phyloP scores from a whole-genome alignment of 129 eudicot genomes.

The Solidago caesia region DNA sequence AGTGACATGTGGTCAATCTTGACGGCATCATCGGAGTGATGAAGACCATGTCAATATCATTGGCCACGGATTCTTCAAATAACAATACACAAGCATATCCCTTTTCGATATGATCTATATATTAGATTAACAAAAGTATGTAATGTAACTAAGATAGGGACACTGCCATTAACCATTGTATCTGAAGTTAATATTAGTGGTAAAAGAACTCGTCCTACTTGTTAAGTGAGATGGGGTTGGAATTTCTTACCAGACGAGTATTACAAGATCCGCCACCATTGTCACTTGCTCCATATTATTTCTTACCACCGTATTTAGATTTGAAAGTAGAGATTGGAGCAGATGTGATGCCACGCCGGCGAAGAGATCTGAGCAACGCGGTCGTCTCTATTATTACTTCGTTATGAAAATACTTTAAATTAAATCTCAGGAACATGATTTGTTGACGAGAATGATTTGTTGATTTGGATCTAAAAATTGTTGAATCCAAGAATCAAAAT shows the following conservation, averaged over 20 bases:
- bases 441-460: no score
- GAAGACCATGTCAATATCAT: background rate
- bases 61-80: background rate
- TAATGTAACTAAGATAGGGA: background rate
- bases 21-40: no score
- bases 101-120: background rate
- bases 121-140: background rate
- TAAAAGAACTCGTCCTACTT: constrained; percentile 2
- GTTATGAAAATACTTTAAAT: no score
- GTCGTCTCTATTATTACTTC: constrained; percentile 54
- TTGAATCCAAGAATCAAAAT: no score
- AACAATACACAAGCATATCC: background rate
- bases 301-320: no score
- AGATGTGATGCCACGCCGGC: constrained; percentile 58
- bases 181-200: constrained; percentile 17
- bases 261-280: no score
- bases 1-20: no score
- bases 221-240: background rate
- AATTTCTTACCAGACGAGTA: constrained; percentile 11
- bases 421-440: no score
- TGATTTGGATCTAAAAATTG: no score
- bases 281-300: no score
- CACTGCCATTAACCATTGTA: background rate
- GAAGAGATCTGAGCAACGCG: constrained; percentile 62
- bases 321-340: constrained; percentile 52